Conservation (phyloP, 2,329 filamentous ascomycete genomes). For the Berkeleyomyces basicola region DNA sequence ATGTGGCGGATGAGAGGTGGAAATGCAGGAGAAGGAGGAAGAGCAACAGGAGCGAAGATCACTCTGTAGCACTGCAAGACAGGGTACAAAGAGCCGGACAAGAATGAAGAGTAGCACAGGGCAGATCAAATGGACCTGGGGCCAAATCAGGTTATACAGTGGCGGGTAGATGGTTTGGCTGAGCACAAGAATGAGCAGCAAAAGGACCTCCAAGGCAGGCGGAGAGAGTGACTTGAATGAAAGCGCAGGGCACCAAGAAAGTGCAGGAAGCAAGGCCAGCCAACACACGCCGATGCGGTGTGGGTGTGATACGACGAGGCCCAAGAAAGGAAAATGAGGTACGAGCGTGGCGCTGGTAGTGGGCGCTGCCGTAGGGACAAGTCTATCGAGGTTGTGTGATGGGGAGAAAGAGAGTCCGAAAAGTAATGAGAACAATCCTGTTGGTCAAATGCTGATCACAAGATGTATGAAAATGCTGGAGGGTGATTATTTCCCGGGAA, state of each 20-base stretch:
- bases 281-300: neutral
- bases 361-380: no score
- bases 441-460: no score
- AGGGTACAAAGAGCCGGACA: neutral
- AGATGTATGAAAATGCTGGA: no score
- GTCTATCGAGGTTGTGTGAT: no score
- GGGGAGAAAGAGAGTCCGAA: no score
- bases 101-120: slow-evolving; percentile 2
- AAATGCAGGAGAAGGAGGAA: neutral
- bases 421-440: no score
- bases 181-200: neutral
- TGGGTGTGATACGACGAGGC: neutral
- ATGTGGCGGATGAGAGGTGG: neutral
- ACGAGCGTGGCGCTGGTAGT: neutral
- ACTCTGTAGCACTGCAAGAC: neutral
- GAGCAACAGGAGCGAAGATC: neutral
- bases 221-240: neutral
- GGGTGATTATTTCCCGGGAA: neutral
- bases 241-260: neutral
- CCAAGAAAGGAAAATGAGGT: neutral
- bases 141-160: neutral
- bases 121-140: neutral
- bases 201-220: neutral
- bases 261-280: neutral
- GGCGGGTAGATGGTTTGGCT: neutral